These are phyloP conservation scores for Mycosarcoma mackinlayi DNA, from an alignment of 1,284 basidiomycete species.

Conservation along the genomic window DNA sequence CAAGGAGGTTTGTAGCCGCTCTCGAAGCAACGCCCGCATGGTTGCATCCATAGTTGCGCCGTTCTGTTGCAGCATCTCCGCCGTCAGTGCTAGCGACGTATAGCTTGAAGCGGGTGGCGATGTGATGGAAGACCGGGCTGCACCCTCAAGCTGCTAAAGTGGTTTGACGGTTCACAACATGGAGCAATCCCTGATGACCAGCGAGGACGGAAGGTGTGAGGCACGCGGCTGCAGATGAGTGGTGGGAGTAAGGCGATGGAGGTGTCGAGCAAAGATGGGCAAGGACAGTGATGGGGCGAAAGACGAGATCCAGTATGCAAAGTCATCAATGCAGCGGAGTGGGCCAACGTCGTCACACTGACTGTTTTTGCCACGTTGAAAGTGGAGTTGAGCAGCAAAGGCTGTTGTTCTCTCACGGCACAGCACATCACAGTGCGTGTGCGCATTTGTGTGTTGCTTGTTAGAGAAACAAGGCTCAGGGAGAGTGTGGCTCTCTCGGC, in stretches of 20 bases:
- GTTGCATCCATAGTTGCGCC: constrained; percentile 26
- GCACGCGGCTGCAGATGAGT: not conserved
- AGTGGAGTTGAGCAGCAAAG: too few relatives aligned
- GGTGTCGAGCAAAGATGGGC: not conserved
- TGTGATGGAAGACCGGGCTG: not conserved
- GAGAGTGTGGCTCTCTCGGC: not conserved
- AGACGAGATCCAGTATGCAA: not conserved
- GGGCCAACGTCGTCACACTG: too few relatives aligned
- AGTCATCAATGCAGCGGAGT: not conserved
- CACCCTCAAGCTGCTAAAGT: not conserved
- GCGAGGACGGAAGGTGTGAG: not conserved
- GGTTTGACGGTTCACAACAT: not conserved
- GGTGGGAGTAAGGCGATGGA: not conserved
- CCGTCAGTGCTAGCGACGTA: not conserved
- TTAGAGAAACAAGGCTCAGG: not conserved
- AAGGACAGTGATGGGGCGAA: not conserved
- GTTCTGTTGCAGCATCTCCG: constrained; percentile 13
- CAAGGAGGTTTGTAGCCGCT: constrained; percentile 37
- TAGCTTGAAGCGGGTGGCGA: not conserved
- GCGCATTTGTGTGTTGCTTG: not conserved
- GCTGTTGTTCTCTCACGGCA: too few relatives aligned
- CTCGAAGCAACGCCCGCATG: constrained; percentile 28
- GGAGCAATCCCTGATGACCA: too few relatives aligned
- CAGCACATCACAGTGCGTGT: not conserved
- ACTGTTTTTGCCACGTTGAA: constrained; percentile 1